Evolutionary conservation across 257 asterid species (phyloP), one percentile per base, ranked within the genome.

Genomic region (Solanum okadae): DNA sequence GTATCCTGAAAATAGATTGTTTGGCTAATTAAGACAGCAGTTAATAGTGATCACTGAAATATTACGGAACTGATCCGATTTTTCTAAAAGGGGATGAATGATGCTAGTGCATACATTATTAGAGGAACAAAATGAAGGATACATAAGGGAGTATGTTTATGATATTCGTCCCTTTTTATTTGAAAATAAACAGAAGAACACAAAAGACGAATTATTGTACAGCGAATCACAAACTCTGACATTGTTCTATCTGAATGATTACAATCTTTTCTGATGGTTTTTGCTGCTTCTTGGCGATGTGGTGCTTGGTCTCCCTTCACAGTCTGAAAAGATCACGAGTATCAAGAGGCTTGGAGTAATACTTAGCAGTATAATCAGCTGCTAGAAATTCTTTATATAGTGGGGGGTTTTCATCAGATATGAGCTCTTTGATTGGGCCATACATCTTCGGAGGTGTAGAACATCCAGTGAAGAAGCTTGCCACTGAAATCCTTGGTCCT

Each of bases 401-500:
- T 3, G 92, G 61, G 0, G 91, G 93, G 10, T 38, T 68, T 23
- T 88, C 88, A 38, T 93, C 94, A 0, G 96, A 87, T 82, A 89
- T 44, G 90, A 95, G 84, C 90, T 93, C 97, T 33, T 92, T 88
- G 82, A 93, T 90, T 1, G 98, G 97, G 14, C 91, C 94, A 87
- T 91, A 95, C 4, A 89, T 78, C 83, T 22, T 91, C 79, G 90
- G 90, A 1, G 92, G 82, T 68, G 22, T 22, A 13, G 40, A 22
- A 44, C 18, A 63, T 73, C 98, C 96, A 1, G 70, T 70, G 49
- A 94, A 92, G 88, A 96, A 93, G 78, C 94, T 91, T 3, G 98
- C 98, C 22, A 88, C 93, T 6, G 98, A 96, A 40, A 93, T 90
- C 88, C 98, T 91, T 4, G 98, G 98, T 8, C 97, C 98, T 0